These are phyloP conservation scores for Cordyceps farinosa DNA, from an alignment of 2,329 filamentous ascomycete genomes.

Conservation along the genomic window DNA sequence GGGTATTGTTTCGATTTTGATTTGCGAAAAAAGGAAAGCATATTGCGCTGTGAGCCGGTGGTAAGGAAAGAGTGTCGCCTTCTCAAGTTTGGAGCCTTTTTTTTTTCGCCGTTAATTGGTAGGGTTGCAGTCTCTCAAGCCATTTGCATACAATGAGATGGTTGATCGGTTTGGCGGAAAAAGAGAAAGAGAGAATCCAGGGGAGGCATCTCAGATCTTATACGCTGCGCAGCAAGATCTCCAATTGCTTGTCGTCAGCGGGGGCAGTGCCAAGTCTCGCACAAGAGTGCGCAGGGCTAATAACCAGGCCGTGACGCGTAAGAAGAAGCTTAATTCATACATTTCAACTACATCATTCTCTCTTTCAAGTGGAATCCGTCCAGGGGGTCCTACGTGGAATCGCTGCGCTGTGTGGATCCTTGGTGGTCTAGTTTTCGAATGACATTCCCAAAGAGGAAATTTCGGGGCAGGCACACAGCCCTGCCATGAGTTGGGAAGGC, in stretches of 20 bases:
- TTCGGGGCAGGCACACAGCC: neutral
- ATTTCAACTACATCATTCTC: neutral
- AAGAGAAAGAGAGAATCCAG: neutral
- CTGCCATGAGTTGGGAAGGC: neutral
- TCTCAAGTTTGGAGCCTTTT: no score
- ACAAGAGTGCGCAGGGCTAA: neutral
- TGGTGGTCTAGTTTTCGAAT: constrained; percentile 3
- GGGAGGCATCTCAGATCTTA: neutral
- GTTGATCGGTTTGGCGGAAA: no score
- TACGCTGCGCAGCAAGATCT: neutral
- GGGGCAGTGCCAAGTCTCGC: neutral
- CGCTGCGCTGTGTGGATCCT: no score
- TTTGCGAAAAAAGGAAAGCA: neutral
- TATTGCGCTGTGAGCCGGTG: neutral
- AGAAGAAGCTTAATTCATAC: neutral
- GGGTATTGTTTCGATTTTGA: neutral
- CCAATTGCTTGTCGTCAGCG: neutral
- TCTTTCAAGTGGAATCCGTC: neutral
- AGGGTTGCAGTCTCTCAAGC: no score
- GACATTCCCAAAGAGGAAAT: constrained; percentile 10
- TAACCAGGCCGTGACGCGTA: neutral
- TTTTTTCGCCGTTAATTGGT: no score
- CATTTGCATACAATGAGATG: no score
- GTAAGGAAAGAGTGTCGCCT: neutral
- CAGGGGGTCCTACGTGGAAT: neutral